Base-by-base conservation (phyloP, 1,284 basidiomycete species). In the Acaromyces ingoldii region DNA sequence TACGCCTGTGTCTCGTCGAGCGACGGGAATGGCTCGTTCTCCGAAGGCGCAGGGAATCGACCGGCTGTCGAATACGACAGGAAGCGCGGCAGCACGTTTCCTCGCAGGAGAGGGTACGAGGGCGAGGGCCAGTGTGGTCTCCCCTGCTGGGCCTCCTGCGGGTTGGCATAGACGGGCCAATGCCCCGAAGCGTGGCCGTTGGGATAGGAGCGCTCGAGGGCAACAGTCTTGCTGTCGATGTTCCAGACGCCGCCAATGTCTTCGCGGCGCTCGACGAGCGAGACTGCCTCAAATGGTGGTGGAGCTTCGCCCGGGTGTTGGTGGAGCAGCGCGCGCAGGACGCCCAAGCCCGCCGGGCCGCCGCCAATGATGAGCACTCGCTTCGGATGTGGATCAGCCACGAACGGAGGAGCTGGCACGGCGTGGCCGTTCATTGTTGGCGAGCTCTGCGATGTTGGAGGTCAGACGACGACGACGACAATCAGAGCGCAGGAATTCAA, bases 201-300 rank as follows among this genome's bases (percentile, higher is more conserved):
- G 17, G 17, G 21, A 30, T 45, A 29, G n/a, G 42, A 28, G 19
- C 34, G 30, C 34, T 45, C 42, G 5, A 22, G 17, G 19, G 30
- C 28, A 4, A 45, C 42, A 22, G 17, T n/a, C 22, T 45, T 21
- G 22, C 29, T 19, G 28, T 47, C 13, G 9, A 53, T 19, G 24
- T 34, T 42, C 69, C 69, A 71, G 1, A 71, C 69, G 3, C 69
- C 67, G n/a, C 69, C 69, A 5, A 71, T 48, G 24, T 65, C 54
- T 9, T 58, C 53, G 3, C 69, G 47, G 11, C 69, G 33, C 40
- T 71, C 69, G 13, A 62, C 55, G 10, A 71, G 63, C 10, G 48
- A 11, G 1, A 62, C 63, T 10, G 5, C 4, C 44, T 56, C 3
- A 45, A 45, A 45, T 29, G 42, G 42, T n/a, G n/a, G n/a, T n/a